Conservation (phyloP, 495 filamentous ascomycete species). For the Thermochaetoides thermophila region DNA sequence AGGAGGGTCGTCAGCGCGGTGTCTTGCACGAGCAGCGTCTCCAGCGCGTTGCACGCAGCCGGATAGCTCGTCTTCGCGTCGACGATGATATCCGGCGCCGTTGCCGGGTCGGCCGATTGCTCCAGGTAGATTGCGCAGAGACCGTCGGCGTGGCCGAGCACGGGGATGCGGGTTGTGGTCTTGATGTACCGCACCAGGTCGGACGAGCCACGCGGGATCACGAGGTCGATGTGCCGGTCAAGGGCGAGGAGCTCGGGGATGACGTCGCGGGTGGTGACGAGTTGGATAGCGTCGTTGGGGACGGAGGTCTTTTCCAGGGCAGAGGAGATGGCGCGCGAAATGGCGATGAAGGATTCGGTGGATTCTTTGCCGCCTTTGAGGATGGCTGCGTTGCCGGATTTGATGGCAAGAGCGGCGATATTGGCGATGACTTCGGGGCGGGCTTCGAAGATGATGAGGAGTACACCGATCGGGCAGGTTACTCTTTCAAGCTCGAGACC, state of each 20-base stretch:
- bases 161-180: constrained; percentile 79
- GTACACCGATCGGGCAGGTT: constrained; percentile 85
- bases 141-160: constrained; percentile 92
- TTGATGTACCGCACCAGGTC: constrained; percentile 87
- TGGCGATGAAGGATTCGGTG: constrained; percentile 78
- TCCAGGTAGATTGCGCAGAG: constrained; percentile 85
- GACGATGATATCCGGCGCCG: constrained; percentile 63
- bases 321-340: constrained; percentile 68
- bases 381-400: constrained; percentile 94
- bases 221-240: constrained; percentile 80
- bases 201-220: constrained; percentile 87
- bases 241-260: constrained; percentile 72
- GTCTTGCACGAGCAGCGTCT: constrained; percentile 77
- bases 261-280: constrained; percentile 80
- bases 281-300: constrained; percentile 74
- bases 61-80: constrained; percentile 91
- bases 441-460: constrained; percentile 96
- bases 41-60: constrained; percentile 88
- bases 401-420: constrained; percentile 91
- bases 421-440: constrained; percentile 98
- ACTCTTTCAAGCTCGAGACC: constrained; percentile 71
- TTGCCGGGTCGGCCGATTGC: constrained; percentile 53
- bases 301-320: constrained; percentile 66
- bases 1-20: constrained; percentile 52
- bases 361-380: constrained; percentile 97